Conservation (phyloP, 208 protist genomes). For the Leishmania lainsoni region DNA sequence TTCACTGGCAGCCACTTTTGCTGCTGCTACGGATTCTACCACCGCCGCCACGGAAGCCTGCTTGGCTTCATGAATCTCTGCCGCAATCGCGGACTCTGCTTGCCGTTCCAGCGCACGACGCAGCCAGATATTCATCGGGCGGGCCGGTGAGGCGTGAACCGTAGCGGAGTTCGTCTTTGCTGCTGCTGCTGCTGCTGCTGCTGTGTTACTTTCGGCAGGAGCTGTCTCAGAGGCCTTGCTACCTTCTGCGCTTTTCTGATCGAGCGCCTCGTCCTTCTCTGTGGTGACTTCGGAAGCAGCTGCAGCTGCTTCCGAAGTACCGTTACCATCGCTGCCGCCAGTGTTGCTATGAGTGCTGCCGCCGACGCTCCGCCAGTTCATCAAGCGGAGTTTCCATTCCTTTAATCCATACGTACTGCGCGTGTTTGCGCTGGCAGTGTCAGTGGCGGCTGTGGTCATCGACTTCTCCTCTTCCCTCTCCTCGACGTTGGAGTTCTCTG, state of each 20-base stretch:
- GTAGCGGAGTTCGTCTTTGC: background rate
- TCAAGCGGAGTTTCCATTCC: conserved; percentile 17
- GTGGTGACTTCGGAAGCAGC: background rate
- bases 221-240: background rate
- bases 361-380: conserved; percentile 13
- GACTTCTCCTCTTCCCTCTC: background rate
- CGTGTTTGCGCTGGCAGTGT: background rate
- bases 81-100: conserved; percentile 26
- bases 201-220: background rate
- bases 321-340: background rate
- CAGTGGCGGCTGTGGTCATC: background rate
- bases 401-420: conserved; percentile 11
- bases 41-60: conserved; percentile 9
- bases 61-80: conserved; percentile 24
- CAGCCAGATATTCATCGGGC: conserved; percentile 31
- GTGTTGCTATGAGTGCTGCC: background rate
- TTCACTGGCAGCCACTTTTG: background rate
- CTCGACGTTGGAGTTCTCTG: background rate
- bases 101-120: conserved; percentile 35
- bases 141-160: background rate
- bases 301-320: background rate
- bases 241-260: background rate
- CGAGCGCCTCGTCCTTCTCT: background rate
- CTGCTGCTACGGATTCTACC: background rate
- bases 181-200: background rate